Evolutionary conservation across 2,329 filamentous ascomycete genomes (phyloP).

Genomic region (Gnomoniopsis sp.): DNA sequence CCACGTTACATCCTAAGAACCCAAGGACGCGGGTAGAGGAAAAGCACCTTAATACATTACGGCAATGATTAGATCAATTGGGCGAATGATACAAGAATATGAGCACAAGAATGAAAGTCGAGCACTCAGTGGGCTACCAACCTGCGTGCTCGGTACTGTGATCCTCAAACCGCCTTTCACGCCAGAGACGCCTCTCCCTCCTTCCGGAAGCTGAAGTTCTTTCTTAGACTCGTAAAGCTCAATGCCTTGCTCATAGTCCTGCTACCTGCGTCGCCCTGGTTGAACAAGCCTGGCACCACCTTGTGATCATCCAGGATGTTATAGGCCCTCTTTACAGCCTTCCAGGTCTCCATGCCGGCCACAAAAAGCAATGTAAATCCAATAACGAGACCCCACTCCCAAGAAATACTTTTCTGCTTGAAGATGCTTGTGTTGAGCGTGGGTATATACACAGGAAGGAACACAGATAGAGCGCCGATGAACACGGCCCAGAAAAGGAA

Average conservation of each 20-base stretch:
- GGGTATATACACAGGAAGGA: conserved; percentile 70
- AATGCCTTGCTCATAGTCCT: conserved; percentile 45
- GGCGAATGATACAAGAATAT: too few species aligned
- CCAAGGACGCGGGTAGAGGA: too few species aligned
- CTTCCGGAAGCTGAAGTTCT: conserved; percentile 30
- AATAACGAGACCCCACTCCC: conserved; percentile 72
- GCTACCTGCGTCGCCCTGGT: conserved; percentile 45
- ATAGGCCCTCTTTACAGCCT: conserved; percentile 60
- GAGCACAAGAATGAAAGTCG: too few species aligned
- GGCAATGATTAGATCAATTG: too few species aligned
- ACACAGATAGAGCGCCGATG: conserved; percentile 58
- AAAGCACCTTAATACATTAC: too few species aligned
- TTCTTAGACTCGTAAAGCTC: conserved; percentile 49
- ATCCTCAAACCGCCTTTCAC: too few species aligned
- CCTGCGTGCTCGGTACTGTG: too few species aligned
- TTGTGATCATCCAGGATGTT: conserved; percentile 49
- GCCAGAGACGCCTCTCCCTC: conserved; percentile 18
- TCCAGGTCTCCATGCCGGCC: conserved; percentile 67
- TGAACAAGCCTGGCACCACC: conserved; percentile 48
- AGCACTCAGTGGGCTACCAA: too few species aligned
- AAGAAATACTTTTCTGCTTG: conserved; percentile 67
- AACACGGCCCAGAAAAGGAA: conserved; percentile 68
- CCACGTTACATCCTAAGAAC: too few species aligned
- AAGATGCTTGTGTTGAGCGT: conserved; percentile 67
- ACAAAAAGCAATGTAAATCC: conserved; percentile 64